Base-by-base conservation (phyloP, 441 rosid genomes). In the Populus hybrid region DNA sequence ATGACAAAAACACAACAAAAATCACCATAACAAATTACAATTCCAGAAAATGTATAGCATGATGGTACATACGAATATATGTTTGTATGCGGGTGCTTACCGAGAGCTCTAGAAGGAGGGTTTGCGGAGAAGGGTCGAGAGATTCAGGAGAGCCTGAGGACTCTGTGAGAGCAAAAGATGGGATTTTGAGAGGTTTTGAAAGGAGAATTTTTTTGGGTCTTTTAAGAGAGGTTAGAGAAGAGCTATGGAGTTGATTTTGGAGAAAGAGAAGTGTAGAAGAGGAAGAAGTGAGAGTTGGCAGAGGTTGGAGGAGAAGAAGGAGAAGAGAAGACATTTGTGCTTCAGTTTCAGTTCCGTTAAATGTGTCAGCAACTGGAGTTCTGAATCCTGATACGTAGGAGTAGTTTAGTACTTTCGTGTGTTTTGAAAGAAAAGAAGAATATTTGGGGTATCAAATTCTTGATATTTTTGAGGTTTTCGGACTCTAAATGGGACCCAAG, bases 131-230 rank as follows among this genome's bases (percentile, higher is more conserved):
- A 23, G 92, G 77, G 63, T 86, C 87, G 19, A 85, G 6, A 63
- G 94, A 88, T 19, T 87, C 82, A 69, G 95, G 78, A 64, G 95
- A 89, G 82, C 89, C 97, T 16, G 84, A 76, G n/a, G 98, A 91
- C 78, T 91, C 95, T 7, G 95, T 80, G 71, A 89, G 87, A 69
- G 98, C 97, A 74, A 80, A 86, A 8, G 59, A 32, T 35, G 90
- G 79, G 81, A 80, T 71, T 1, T 74, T 74, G 67, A 73, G 76
- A 4, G 85, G 84, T 74, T 84, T 89, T 32, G 90, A 64, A 24
- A 18, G 82, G 66, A 71, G 21, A 38, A 73, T 66, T 1, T 36
- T 84, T 77, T 59, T 76, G 67, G 83, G 78, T 80, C 71, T 88
- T 2, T 46, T 14, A 46, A 70, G 38, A 24, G 87, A 75, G 23